These are phyloP conservation scores for Ophiostoma australiae DNA, from an alignment of 2,329 filamentous ascomycete genomes.

Conservation along the genomic window DNA sequence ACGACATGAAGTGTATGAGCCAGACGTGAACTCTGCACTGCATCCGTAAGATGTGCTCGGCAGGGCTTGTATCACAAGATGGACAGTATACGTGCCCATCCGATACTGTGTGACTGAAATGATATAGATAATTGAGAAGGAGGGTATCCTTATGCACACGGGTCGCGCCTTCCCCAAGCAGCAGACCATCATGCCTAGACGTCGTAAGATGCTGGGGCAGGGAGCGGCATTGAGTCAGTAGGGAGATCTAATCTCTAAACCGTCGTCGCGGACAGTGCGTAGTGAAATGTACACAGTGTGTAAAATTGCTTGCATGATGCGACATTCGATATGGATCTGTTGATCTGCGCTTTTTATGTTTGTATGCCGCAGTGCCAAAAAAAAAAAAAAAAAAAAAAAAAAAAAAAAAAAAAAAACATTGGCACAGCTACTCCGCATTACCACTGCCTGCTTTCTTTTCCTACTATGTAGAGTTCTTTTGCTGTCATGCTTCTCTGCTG, in stretches of 20 bases:
- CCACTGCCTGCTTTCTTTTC: neutral
- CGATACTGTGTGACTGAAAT: neutral
- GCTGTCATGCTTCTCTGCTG: neutral
- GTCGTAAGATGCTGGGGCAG: slow-evolving; percentile 7
- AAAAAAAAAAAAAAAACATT: neutral
- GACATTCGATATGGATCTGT: neutral
- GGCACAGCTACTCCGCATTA: neutral
- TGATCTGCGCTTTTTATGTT: neutral
- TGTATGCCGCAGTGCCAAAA: slow-evolving; percentile 4
- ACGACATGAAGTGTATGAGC: neutral
- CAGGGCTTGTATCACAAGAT: neutral
- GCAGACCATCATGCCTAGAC: neutral
- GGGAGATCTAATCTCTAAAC: neutral
- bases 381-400: neutral
- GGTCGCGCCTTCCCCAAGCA: neutral
- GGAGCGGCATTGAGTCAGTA: slow-evolving; percentile 2
- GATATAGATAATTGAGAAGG: neutral
- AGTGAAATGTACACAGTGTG: neutral
- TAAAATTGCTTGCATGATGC: neutral
- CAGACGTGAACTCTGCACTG: neutral
- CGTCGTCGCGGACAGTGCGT: neutral
- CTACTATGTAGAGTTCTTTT: neutral
- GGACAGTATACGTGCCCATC: neutral
- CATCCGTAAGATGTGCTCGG: neutral
- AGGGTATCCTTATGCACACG: neutral